Evolutionary conservation across 2,329 filamentous ascomycete genomes (phyloP), one percentile per base, ranked within the genome.

Genomic region (Cytospora piceae): DNA sequence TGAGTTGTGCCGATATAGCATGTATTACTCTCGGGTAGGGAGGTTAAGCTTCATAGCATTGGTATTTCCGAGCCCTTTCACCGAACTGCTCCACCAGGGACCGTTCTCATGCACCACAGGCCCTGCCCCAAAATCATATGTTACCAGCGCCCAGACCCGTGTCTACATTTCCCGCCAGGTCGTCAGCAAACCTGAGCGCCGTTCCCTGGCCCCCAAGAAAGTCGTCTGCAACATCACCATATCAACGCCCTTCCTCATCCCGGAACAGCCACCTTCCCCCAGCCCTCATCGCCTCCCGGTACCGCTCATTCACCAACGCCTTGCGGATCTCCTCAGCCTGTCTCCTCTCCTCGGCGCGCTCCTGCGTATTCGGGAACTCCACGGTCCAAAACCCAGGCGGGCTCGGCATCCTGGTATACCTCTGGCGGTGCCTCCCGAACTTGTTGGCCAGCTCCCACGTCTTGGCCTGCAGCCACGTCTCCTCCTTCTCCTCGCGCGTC

Each of bases 371-470:
- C 1, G 94, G 94, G 74, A 99, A 96, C 71, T 96, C 94, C 1
- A 90, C 85, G 62, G 92, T 84, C 95, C 95, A 99, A 74, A 92
- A 98, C 0, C 93, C 94, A 1, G 93, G 92, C 15, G 95, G 94
- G 12, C 90, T 92, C 54, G 80, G 82, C 68, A 86, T 83, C 59
- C 93, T 85, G 67, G 89, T 85, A 76, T 90, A 93, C 32, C 87
- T 83, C 71, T 94, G 86, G 64, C 90, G 85, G 77, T 97, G 94
- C 74, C 84, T 92, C 7, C 93, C 93, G 74, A 87, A 87, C 68
- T 86, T 84, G 72, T 94, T 89, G 1, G 94, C 90, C 69, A 96
- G 80, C 58, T 89, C 82, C 73, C 87, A 85, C 0, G 88, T 89
- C 73, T 89, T 90, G 15, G 94, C 94, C 73, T 93, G 85, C n/a